Percentiles rank a stretch among this genome's conserved stretches.
phyloP scores from a whole-genome alignment of 2,329 filamentous ascomycete genomes.

The Bisporella sp. region DNA sequence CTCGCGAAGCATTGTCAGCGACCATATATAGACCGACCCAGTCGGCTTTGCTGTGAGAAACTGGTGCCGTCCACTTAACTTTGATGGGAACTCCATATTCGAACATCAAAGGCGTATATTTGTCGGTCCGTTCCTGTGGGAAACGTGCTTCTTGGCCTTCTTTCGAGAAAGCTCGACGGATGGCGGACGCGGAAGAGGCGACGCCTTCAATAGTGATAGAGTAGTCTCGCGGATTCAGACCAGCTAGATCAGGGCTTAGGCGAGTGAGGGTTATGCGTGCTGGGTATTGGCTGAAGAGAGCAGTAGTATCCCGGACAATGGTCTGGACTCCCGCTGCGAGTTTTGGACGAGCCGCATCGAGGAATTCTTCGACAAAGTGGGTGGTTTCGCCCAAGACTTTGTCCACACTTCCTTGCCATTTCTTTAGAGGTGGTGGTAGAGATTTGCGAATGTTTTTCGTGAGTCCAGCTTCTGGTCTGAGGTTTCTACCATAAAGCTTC shows the following conservation, averaged over 20 bases:
- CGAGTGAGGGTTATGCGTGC: conserved; percentile 77
- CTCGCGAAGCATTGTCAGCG: conserved; percentile 82
- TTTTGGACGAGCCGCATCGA: conserved; percentile 79
- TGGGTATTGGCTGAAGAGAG: conserved; percentile 84
- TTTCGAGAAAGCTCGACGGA: conserved; percentile 61
- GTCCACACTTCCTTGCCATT: conserved; percentile 81
- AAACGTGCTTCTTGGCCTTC: conserved; percentile 65
- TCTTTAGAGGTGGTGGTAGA: conserved; percentile 73
- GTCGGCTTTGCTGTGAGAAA: conserved; percentile 81
- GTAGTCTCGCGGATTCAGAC: conserved; percentile 74
- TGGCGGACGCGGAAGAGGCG: conserved; percentile 40
- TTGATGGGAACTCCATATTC: conserved; percentile 87
- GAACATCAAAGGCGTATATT: conserved; percentile 69
- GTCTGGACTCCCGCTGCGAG: conserved; percentile 79
- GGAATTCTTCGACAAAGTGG: conserved; percentile 84
- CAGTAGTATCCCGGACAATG: conserved; percentile 80
- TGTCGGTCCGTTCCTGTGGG: conserved; percentile 50
- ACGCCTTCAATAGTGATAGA: conserved; percentile 67
- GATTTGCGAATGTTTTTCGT: conserved; percentile 87
- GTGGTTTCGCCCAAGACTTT: conserved; percentile 78
- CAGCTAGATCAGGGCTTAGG: conserved; percentile 72
- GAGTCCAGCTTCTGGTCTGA: conserved; percentile 82
- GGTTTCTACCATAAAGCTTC: conserved; percentile 81
- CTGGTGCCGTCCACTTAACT: conserved; percentile 84
- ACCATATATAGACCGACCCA: conserved; percentile 98